Conservation (phyloP, 2,329 filamentous ascomycete genomes). For the Botrytis tulipae region DNA sequence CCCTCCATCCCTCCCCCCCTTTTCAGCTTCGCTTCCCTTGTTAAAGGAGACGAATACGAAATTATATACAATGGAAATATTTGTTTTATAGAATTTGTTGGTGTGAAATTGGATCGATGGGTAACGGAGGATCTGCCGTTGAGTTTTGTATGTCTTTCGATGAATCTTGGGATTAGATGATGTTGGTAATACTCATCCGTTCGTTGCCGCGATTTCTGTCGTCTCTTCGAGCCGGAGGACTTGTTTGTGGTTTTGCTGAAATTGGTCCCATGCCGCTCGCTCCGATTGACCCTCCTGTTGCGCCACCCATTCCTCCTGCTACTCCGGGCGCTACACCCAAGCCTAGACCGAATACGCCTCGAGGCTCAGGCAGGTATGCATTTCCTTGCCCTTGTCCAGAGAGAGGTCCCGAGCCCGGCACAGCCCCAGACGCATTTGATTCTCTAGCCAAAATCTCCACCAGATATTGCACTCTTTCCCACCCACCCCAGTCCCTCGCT, state of each 20-base stretch:
- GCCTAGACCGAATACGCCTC: conserved; percentile 4
- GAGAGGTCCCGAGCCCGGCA: neutral
- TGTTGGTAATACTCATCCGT: conserved; percentile 37
- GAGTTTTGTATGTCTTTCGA: neutral
- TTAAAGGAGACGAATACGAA: neutral
- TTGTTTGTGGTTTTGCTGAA: neutral
- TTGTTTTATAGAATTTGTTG: neutral
- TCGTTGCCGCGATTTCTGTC: conserved; percentile 29
- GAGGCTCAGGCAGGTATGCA: neutral
- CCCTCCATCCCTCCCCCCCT: neutral
- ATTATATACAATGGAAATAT: neutral
- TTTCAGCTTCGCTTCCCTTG: neutral
- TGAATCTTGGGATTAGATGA: conserved; percentile 26
- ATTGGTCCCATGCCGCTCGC: neutral
- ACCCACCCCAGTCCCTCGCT: conserved; percentile 72
- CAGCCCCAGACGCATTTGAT: conserved; percentile 20
- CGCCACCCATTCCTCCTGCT: neutral
- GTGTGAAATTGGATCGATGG: neutral
- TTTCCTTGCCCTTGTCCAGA: neutral
- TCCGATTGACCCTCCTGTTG: conserved; percentile 4
- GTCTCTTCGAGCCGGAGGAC: neutral
- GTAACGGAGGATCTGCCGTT: neutral
- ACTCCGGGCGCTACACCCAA: conserved; percentile 4
- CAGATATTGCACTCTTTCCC: conserved; percentile 69
- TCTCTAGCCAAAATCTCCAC: conserved; percentile 51